phyloP scores from a whole-genome alignment of 352 stramenopile genomes.

The Saprolegnia parasitica region DNA sequence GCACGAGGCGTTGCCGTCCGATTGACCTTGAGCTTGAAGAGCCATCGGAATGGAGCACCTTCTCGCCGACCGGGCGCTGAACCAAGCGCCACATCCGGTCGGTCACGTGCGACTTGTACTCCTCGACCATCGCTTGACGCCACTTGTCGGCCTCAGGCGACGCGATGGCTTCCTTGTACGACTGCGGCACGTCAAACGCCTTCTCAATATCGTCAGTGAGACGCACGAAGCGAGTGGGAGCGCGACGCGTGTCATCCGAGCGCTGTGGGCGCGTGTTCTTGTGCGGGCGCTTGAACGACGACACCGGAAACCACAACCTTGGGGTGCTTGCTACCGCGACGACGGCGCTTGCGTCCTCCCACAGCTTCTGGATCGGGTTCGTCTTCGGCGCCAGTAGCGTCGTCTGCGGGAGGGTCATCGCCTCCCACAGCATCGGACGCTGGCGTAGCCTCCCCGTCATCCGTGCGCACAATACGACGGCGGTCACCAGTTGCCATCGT shows the following conservation, averaged over 20 bases:
- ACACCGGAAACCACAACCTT: too few species aligned
- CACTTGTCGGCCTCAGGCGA: neutral
- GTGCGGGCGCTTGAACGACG: neutral
- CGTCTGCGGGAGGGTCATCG: too few species aligned
- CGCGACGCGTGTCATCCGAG: neutral
- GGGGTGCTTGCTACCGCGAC: too few species aligned
- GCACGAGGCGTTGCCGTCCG: slow-evolving; percentile 28
- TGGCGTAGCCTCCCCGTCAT: too few species aligned
- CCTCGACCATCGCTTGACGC: neutral
- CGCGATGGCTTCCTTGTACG: neutral
- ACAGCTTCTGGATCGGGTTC: too few species aligned
- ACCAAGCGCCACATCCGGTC: neutral
- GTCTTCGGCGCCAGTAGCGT: too few species aligned
- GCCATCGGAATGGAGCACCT: neutral
- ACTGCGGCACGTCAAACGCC: neutral
- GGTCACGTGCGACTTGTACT: neutral
- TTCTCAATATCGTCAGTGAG: neutral
- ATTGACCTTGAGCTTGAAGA: neutral
- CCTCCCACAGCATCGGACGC: too few species aligned
- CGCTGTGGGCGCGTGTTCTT: neutral
- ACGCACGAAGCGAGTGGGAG: too few species aligned
- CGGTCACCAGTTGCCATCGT: too few species aligned
- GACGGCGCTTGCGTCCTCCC: too few species aligned
- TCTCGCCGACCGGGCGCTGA: neutral
- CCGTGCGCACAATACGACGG: too few species aligned